Conservation (phyloP, 257 asterid genomes). For the Mitragyna speciosa region DNA sequence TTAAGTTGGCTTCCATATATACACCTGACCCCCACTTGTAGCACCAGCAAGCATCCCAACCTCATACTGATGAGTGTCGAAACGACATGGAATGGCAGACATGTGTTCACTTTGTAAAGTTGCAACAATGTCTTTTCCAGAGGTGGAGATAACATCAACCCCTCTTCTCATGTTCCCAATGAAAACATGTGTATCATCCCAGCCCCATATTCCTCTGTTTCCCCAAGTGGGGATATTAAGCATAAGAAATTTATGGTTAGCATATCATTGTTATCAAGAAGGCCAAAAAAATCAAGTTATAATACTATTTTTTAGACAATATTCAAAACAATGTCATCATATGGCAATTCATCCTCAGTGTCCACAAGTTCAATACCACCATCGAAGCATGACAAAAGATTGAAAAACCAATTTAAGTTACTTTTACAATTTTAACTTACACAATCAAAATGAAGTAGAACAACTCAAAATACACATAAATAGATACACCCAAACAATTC, state of each 20-base stretch:
- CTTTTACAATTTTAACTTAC: background rate
- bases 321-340: background rate
- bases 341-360: background rate
- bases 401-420: background rate
- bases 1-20: slow-evolving; percentile 49
- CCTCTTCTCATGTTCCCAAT: slow-evolving; percentile 79
- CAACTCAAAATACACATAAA: background rate
- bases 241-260: background rate
- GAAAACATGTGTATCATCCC: slow-evolving; percentile 87
- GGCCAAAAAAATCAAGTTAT: background rate
- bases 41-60: slow-evolving; percentile 82
- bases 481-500: background rate
- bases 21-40: slow-evolving; percentile 78
- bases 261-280: background rate
- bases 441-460: background rate
- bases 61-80: slow-evolving; percentile 22
- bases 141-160: slow-evolving; percentile 59
- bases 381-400: background rate
- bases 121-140: slow-evolving; percentile 29
- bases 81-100: slow-evolving; percentile 68
- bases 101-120: slow-evolving; percentile 65
- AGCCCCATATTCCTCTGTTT: slow-evolving; percentile 89
- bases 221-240: slow-evolving; percentile 7
- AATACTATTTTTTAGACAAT: background rate
- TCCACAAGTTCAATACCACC: background rate